phyloP scores from a whole-genome alignment of 2,329 filamentous ascomycete species.

The Fusarium beomiforme region DNA sequence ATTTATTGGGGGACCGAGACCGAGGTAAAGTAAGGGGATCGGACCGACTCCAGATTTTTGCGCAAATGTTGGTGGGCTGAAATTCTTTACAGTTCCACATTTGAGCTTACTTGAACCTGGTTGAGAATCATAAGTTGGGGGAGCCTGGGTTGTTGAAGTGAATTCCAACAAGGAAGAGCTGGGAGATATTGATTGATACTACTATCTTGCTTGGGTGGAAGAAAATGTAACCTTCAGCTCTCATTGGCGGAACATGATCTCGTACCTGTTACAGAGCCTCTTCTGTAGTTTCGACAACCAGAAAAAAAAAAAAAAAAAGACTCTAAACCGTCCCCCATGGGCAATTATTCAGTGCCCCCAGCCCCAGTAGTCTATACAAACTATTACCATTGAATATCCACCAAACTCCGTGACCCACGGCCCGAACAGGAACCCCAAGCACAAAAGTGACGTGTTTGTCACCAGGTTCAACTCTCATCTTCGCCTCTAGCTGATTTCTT shows the following conservation, averaged over 20 bases:
- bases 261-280: background rate
- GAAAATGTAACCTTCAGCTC: background rate
- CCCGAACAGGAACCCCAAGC: constrained; percentile 7
- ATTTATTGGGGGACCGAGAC: background rate
- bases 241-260: constrained; percentile 1
- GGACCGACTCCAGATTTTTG: constrained; percentile 31
- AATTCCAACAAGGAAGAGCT: background rate
- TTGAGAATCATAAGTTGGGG: constrained; percentile 4
- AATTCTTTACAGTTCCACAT: constrained; percentile 26
- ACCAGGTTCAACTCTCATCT: background rate
- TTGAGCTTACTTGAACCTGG: constrained; percentile 21
- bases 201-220: background rate
- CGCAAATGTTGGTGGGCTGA: constrained; percentile 16
- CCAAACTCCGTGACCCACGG: background rate
- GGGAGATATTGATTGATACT: background rate
- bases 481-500: background rate
- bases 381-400: constrained; percentile 22
- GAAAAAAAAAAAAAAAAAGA: too few species aligned
- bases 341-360: constrained; percentile 15
- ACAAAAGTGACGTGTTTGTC: constrained; percentile 15
- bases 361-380: constrained; percentile 3
- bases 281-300: background rate
- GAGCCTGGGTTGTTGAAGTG: background rate
- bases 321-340: constrained; percentile 18
- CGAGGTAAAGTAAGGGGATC: constrained; percentile 22